These are phyloP conservation scores for Clitocybe nebularis DNA, from an alignment of 1,284 basidiomycete species.

Conservation along the genomic window DNA sequence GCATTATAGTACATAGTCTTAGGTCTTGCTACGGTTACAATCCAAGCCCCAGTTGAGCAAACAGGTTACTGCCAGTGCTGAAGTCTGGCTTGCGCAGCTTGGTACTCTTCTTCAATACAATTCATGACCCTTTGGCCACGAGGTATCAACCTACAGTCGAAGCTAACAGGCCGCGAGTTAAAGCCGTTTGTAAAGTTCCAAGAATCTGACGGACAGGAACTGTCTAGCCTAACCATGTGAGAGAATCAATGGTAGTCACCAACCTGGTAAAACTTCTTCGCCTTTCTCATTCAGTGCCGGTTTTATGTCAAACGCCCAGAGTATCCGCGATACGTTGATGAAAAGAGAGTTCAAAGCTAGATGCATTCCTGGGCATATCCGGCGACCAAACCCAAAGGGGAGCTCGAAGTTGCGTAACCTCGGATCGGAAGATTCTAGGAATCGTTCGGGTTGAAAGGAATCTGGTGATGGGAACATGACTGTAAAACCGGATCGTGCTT, in stretches of 20 bases:
- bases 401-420: slow-evolving; percentile 37
- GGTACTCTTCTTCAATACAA: slow-evolving; percentile 21
- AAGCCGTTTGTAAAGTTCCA: slow-evolving; percentile 41
- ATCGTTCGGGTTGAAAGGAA: slow-evolving; percentile 38
- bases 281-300: slow-evolving; percentile 23
- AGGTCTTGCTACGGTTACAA: too few species aligned
- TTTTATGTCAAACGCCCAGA: slow-evolving; percentile 40
- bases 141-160: slow-evolving; percentile 33
- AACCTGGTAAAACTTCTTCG: slow-evolving; percentile 21
- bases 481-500: slow-evolving; percentile 13
- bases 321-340: slow-evolving; percentile 37
- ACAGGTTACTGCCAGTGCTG: slow-evolving; percentile 6
- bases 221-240: not conserved
- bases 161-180: slow-evolving; percentile 41
- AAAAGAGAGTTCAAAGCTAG: slow-evolving; percentile 41
- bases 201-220: slow-evolving; percentile 20
- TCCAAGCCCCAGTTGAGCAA: too few species aligned
- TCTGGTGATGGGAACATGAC: slow-evolving; percentile 33
- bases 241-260: not conserved
- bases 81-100: slow-evolving; percentile 8
- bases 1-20: too few species aligned
- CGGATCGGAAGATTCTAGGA: slow-evolving; percentile 30
- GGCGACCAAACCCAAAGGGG: slow-evolving; percentile 43
- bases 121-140: slow-evolving; percentile 21
- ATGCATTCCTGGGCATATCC: slow-evolving; percentile 44